Evolutionary conservation across 176 grass and related monocot genomes (phyloP).

Genomic region (Hyparrhenia diplandra): DNA sequence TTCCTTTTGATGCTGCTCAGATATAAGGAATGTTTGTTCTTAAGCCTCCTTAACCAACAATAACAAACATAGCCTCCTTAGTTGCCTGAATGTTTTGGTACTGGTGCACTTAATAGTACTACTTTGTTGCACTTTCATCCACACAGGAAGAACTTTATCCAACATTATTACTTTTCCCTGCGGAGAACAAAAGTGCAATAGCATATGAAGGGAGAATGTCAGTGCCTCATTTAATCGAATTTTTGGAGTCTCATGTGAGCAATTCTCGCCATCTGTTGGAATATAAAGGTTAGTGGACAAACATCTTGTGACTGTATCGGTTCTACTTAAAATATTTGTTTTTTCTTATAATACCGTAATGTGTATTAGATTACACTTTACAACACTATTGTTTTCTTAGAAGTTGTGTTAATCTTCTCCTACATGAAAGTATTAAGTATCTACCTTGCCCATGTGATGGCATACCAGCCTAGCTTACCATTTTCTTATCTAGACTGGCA

Average conservation of each 20-base stretch:
- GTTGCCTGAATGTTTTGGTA: slow-evolving; percentile 24
- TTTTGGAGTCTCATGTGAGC: slow-evolving; percentile 58
- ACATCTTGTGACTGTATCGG: slow-evolving; percentile 3
- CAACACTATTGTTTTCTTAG: neutral
- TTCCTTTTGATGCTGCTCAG: neutral
- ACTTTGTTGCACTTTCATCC: slow-evolving; percentile 18
- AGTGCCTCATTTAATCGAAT: slow-evolving; percentile 70
- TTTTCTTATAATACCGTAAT: slow-evolving; percentile 3
- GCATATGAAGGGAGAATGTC: slow-evolving; percentile 63
- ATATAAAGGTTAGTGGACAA: slow-evolving; percentile 51
- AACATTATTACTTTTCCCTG: slow-evolving; percentile 65
- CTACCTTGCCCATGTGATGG: neutral
- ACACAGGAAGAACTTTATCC: slow-evolving; percentile 81
- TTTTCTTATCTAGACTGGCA: no score
- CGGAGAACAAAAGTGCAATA: slow-evolving; percentile 74
- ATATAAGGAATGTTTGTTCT: neutral
- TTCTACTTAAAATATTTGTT: neutral
- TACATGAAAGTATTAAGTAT: neutral
- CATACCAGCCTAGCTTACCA: no score
- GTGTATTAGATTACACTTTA: slow-evolving; percentile 4
- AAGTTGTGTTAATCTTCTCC: neutral
- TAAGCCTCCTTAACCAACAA: neutral
- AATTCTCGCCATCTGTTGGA: slow-evolving; percentile 53
- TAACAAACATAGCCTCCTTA: no score
- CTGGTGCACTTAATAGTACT: slow-evolving; percentile 29